Evolutionary conservation across 345 rosid genomes (phyloP), one percentile per base, ranked within the genome.

Genomic region (Jatropha curcas): DNA sequence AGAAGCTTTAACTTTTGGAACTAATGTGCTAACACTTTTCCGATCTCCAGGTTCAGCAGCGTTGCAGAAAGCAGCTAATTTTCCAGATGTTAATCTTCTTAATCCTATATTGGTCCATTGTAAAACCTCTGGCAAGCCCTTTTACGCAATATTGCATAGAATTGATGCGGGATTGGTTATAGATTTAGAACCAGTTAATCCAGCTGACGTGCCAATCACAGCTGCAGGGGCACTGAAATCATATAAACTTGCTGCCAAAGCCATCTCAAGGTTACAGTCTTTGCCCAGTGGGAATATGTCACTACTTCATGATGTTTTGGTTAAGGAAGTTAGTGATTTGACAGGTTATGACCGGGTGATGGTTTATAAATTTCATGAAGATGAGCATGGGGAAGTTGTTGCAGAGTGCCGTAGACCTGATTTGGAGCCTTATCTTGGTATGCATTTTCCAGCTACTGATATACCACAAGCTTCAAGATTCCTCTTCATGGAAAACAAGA

Each of bases 301-400:
- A 56, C 57, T 83, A 73, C 70, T 90, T 12, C 89, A 92, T 43
- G 94, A 92, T 67, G 85, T 80, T 76, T 60, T 92, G 7, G 98
- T 88, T 19, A 86, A 90, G 82, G 96, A 92, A 78, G 90, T 92
- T 62, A 72, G 92, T 57, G 89, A 89, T 27, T 76, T 92, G 69
- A 90, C 91, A 0, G 96, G 93, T 59, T 92, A 92, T 79, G 94
- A 89, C 68, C 86, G 98, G 70, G 88, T 92, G 9, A 92, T 92
- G 98, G 92, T 86, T 27, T 92, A 92, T 79, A 90, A 79, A 63
- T 92, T 92, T 46, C 98, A 92, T 67, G 96, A 87, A 48, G 98
- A 92, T 75, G 98, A 90, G 74, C 98, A 92, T 72, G 98, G 96
- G 46, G 98, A 92, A 80, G 98, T 92, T 62, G 71, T 92, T 77